These are phyloP conservation scores for Yarrowia porcina DNA, from an alignment of 805 yeast genomes.

Conservation along the genomic window DNA sequence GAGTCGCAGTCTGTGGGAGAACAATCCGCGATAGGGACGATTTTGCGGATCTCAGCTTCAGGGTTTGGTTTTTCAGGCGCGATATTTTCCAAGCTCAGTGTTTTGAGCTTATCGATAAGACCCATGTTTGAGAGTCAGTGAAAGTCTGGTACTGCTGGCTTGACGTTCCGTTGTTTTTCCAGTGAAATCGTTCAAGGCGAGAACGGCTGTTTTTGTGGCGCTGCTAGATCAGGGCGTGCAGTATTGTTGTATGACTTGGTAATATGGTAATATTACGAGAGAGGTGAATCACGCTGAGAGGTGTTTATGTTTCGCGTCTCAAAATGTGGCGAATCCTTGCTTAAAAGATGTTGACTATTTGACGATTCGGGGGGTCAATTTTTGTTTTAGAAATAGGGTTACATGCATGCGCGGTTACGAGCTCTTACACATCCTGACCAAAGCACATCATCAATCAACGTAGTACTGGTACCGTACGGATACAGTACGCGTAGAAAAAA, in stretches of 20 bases:
- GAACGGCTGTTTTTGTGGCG: too few relatives aligned
- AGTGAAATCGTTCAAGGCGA: too few relatives aligned
- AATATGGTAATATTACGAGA: too few relatives aligned
- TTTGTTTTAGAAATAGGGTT: background rate
- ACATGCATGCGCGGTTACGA: slow-evolving; percentile 17
- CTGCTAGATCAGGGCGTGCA: too few relatives aligned
- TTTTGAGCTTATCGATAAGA: background rate
- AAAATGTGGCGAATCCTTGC: background rate
- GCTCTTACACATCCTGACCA: background rate
- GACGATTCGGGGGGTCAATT: background rate
- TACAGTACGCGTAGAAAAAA: too few relatives aligned
- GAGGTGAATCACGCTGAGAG: too few relatives aligned
- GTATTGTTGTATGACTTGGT: too few relatives aligned
- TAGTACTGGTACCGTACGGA: too few relatives aligned
- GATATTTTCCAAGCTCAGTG: background rate
- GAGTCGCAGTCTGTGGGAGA: slow-evolving; percentile 49
- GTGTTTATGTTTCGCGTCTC: background rate
- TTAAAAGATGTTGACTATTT: background rate
- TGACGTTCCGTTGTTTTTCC: too few relatives aligned
- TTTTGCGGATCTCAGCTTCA: slow-evolving; percentile 36
- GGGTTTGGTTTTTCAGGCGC: background rate
- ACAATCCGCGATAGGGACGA: slow-evolving; percentile 49
- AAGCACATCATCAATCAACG: background rate
- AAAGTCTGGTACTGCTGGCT: too few relatives aligned
- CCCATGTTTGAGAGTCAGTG: background rate